Evolutionary conservation across 768 basidiomycete genomes (phyloP).

Genomic region (Pleurotus ostreatus): DNA sequence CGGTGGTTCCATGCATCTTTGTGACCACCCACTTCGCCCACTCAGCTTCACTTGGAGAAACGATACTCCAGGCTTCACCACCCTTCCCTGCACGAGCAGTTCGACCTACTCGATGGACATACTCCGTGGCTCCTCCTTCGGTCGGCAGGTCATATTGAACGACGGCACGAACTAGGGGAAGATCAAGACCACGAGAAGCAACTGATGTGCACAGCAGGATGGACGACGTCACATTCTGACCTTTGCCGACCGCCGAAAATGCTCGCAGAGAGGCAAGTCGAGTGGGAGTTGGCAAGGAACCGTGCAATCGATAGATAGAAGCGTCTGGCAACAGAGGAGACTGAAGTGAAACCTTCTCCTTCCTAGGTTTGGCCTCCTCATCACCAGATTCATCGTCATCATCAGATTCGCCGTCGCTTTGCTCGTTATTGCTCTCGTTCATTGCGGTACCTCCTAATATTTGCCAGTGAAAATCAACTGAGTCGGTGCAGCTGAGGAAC

Average conservation of each 20-base stretch:
- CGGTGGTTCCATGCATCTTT: slow-evolving; percentile 63
- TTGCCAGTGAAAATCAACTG: slow-evolving; percentile 95
- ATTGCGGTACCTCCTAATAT: slow-evolving; percentile 72
- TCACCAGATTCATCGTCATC: slow-evolving; percentile 11
- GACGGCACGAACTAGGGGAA: slow-evolving; percentile 91
- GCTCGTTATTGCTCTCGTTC: slow-evolving; percentile 32
- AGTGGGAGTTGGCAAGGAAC: slow-evolving; percentile 77
- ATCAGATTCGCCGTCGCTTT: slow-evolving; percentile 22
- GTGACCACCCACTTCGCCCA: slow-evolving; percentile 91
- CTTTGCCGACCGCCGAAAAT: slow-evolving; percentile 55
- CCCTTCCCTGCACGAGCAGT: slow-evolving; percentile 95
- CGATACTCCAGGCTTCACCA: slow-evolving; percentile 94
- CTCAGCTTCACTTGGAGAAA: slow-evolving; percentile 78
- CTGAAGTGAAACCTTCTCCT: slow-evolving; percentile 49
- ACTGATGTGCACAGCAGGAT: slow-evolving; percentile 95
- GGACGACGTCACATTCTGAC: slow-evolving; percentile 42
- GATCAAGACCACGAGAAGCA: slow-evolving; percentile 95
- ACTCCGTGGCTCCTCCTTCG: slow-evolving; percentile 94
- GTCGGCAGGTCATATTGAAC: slow-evolving; percentile 97
- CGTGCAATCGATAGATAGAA: slow-evolving; percentile 86
- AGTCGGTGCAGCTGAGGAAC: slow-evolving; percentile 95
- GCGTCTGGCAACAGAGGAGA: slow-evolving; percentile 81
- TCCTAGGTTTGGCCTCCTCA: slow-evolving; percentile 14
- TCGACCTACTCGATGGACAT: slow-evolving; percentile 94
- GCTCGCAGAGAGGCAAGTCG: slow-evolving; percentile 81